Evolutionary conservation across 495 filamentous ascomycete genomes (phyloP).

Genomic region (Neurospora sp.): DNA sequence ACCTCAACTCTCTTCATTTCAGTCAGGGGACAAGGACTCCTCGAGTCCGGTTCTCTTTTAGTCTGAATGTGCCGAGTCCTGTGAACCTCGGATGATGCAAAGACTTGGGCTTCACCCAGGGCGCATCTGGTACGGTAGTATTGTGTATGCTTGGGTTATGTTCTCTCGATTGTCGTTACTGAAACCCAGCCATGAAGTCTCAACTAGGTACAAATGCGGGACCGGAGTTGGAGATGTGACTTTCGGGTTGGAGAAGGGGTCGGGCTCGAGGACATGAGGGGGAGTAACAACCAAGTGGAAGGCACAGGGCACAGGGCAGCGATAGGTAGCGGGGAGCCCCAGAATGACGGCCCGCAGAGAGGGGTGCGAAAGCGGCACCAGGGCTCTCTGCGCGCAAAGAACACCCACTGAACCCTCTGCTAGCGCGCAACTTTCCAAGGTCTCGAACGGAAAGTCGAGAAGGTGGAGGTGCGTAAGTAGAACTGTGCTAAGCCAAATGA

Average conservation of each 20-base stretch:
- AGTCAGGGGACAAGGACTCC: not conserved
- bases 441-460: not conserved
- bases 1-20: not conserved
- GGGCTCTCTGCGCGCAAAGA: not conserved
- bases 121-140: not conserved
- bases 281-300: not conserved
- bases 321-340: not conserved
- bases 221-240: not conserved
- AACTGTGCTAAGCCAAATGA: slow-evolving; percentile 4
- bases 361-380: not conserved
- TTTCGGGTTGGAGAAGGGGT: not conserved
- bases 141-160: not conserved
- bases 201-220: not conserved
- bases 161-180: not conserved
- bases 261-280: not conserved
- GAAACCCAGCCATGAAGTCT: not conserved
- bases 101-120: not conserved
- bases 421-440: not conserved
- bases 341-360: not conserved
- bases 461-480: not conserved
- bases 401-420: not conserved
- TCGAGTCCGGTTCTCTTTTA: not conserved
- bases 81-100: not conserved
- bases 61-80: not conserved
- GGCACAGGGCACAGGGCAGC: not conserved